Conservation (phyloP, 2,329 filamentous ascomycete genomes). For the Trichoderma sp. region DNA sequence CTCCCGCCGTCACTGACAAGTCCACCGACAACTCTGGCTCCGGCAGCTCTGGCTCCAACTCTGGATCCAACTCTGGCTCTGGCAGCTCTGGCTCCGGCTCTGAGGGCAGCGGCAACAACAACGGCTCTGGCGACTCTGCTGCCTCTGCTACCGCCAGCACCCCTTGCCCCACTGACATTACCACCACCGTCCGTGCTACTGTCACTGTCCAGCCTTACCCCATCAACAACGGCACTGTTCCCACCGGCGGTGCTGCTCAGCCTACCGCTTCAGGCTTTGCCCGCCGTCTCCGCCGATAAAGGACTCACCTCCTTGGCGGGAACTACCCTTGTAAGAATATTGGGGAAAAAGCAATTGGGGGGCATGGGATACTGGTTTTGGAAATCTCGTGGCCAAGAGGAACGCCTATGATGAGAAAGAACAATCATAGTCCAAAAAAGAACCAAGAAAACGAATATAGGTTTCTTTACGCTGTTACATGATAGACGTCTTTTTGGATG, state of each 20-base stretch:
- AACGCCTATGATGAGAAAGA: background rate
- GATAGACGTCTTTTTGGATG: conserved; percentile 15
- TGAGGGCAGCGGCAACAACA: conserved; percentile 22
- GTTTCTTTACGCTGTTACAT: conserved; percentile 8
- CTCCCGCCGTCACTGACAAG: conserved; percentile 28
- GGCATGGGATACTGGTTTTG: background rate
- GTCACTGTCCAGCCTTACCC: conserved; percentile 47
- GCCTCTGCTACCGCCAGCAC: conserved; percentile 28
- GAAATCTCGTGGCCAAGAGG: background rate
- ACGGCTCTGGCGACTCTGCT: conserved; percentile 26
- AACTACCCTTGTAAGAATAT: conserved; percentile 4
- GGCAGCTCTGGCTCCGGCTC: background rate
- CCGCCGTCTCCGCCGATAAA: conserved; percentile 37
- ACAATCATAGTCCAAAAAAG: background rate
- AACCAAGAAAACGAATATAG: background rate
- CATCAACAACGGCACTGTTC: conserved; percentile 38
- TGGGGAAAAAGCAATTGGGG: background rate
- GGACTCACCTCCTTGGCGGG: background rate
- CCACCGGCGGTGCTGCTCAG: background rate
- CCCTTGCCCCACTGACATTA: conserved; percentile 17
- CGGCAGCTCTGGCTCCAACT: conserved; percentile 9
- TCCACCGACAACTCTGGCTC: conserved; percentile 10
- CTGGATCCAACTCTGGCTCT: background rate
- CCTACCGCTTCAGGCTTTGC: conserved; percentile 38
- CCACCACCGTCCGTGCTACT: conserved; percentile 33